Evolutionary conservation across 305 asterid species (phyloP).

Genomic region (Rubia balearica): DNA sequence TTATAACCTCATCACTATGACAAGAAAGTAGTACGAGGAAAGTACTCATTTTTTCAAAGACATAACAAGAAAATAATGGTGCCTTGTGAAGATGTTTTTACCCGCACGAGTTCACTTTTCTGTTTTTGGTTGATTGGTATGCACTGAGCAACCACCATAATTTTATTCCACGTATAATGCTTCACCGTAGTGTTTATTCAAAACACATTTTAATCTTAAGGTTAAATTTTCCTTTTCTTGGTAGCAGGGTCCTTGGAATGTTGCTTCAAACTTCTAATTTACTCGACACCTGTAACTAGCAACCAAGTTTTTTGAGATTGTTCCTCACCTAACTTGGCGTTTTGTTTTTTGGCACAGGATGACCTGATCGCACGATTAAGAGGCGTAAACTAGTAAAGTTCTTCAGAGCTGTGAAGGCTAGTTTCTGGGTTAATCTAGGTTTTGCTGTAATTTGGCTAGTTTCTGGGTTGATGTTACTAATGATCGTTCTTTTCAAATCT

Average conservation of each 20-base stretch:
- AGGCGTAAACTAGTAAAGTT: slow-evolving; percentile 15
- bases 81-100: neutral
- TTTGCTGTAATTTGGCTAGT: slow-evolving; percentile 9
- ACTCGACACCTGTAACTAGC: neutral
- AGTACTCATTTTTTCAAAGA: neutral
- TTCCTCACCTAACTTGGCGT: neutral
- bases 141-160: neutral
- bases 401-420: neutral
- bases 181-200: neutral
- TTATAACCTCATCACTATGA: neutral
- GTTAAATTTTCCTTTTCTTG: neutral
- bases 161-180: neutral
- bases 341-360: slow-evolving; percentile 11
- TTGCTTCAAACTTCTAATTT: neutral
- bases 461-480: neutral
- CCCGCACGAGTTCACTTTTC: neutral
- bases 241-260: neutral
- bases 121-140: neutral
- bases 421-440: neutral
- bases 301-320: no score
- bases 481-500: neutral
- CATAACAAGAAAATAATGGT: neutral
- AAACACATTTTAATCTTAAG: neutral
- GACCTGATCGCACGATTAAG: slow-evolving; percentile 21
- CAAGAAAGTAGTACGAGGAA: neutral